Evolutionary conservation across 495 filamentous ascomycete genomes (phyloP).

Genomic region (Thermothielavioides terrestris): DNA sequence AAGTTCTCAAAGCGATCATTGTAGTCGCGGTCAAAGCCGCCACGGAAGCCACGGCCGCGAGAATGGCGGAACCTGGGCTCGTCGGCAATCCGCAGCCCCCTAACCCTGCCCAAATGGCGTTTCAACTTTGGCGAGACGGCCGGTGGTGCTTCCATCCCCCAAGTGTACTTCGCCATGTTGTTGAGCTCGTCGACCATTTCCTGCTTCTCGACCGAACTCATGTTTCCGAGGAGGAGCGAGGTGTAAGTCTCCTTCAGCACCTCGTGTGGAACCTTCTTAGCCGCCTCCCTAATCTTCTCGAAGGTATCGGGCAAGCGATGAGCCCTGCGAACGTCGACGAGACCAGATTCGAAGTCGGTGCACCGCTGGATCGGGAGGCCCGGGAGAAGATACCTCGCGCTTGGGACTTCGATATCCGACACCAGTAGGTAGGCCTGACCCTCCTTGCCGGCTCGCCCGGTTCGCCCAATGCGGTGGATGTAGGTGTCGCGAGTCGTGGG

Average conservation of each 20-base stretch:
- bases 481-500: conserved; percentile 70
- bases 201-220: conserved; percentile 29
- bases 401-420: conserved; percentile 47
- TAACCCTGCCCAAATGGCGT: conserved; percentile 38
- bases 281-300: conserved; percentile 26
- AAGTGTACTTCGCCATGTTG: conserved; percentile 50
- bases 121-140: conserved; percentile 36
- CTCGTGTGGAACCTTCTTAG: conserved; percentile 23
- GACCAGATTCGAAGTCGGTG: conserved; percentile 28
- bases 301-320: conserved; percentile 31
- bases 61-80: neutral
- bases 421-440: conserved; percentile 77
- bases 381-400: conserved; percentile 42
- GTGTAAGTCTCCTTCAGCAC: conserved; percentile 32
- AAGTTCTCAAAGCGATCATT: too few species aligned
- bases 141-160: conserved; percentile 53
- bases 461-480: conserved; percentile 79
- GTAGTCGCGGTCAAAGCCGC: conserved; percentile 11
- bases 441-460: conserved; percentile 58
- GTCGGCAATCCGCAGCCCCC: conserved; percentile 35
- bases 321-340: conserved; percentile 42
- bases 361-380: conserved; percentile 60
- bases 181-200: conserved; percentile 50
- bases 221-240: conserved; percentile 48
- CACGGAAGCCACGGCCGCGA: conserved; percentile 5